Evolutionary conservation across 805 yeast genomes (phyloP).

Genomic region (Scheffersomyces lignosus): DNA sequence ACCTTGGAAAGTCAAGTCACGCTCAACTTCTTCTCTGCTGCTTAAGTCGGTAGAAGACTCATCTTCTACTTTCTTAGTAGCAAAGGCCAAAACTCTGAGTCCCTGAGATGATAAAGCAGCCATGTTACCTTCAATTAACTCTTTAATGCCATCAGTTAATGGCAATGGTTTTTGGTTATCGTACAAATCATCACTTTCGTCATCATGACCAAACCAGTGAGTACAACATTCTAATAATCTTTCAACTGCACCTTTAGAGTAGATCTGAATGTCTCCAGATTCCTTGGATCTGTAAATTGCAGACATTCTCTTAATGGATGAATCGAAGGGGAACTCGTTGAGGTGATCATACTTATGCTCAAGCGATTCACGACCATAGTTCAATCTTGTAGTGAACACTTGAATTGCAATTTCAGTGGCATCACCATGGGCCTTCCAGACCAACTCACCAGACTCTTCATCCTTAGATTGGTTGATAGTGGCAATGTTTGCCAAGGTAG

Average conservation of each 20-base stretch:
- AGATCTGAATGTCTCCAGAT: slow-evolving; percentile 32
- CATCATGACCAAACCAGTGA: slow-evolving; percentile 46
- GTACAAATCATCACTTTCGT: slow-evolving; percentile 8
- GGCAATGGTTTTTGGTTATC: slow-evolving; percentile 16
- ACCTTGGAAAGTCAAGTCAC: slow-evolving; percentile 58
- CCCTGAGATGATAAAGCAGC: slow-evolving; percentile 62
- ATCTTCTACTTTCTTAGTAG: slow-evolving; percentile 37
- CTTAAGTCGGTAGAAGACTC: slow-evolving; percentile 17
- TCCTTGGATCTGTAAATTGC: slow-evolving; percentile 44
- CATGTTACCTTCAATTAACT: slow-evolving; percentile 54
- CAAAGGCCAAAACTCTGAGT: slow-evolving; percentile 60
- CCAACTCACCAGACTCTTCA: slow-evolving; percentile 39
- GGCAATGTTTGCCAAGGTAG: slow-evolving; percentile 82
- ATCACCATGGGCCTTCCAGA: slow-evolving; percentile 83
- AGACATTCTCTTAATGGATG: slow-evolving; percentile 72
- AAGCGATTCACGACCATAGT: slow-evolving; percentile 45
- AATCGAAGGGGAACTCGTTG: slow-evolving; percentile 74
- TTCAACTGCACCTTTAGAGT: slow-evolving; percentile 78
- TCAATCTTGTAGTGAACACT: slow-evolving; percentile 65
- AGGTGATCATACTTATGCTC: slow-evolving; percentile 41
- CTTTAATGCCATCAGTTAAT: slow-evolving; percentile 43
- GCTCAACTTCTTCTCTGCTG: slow-evolving; percentile 47
- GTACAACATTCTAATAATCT: slow-evolving; percentile 58
- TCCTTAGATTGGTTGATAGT: slow-evolving; percentile 51
- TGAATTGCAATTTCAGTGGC: slow-evolving; percentile 90